Evolutionary conservation across 2,329 filamentous ascomycete genomes (phyloP), one percentile per base, ranked within the genome.

Genomic region (Aspergillus glaucus): DNA sequence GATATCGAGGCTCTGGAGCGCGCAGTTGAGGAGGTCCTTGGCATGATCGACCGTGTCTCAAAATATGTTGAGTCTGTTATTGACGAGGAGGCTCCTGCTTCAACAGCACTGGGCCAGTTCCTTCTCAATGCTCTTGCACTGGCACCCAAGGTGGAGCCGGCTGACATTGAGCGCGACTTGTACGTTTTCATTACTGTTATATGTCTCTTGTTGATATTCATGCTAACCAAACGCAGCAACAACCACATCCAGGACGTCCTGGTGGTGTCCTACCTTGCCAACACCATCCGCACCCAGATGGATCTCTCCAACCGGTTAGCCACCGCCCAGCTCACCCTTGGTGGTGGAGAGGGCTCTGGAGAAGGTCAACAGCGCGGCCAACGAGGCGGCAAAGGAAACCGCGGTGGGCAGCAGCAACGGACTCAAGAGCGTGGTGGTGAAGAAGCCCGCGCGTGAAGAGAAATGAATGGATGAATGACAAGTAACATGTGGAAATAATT

Each of bases 181-280:
- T 83, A 77, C 45, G 79, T 77, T 56, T 43, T 36, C 10, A 15
- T 24, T 22, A 43, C 34, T 49, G 21, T 40, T 37, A 15, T 14
- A 30, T 30, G 26, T 30, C 26, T 21, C 30, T 14, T 47, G 28
- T 47, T 51, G 3, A n/a, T 43, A n/a, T 40, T 32, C n/a, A 48
- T 62, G 50, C 66, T 72, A 66, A 69, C 66, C 41, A 44, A 21
- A 44, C 32, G 36, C 65, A 82, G 80, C 82, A 98, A 98, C 83
- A 95, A 95, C 79, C 93, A 98, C 77, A 90, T 98, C 72, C 93
- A 98, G 77, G 93, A 98, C 71, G 91, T 98, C 53, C 84, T 98
- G 58, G 91, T 97, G 71, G 91, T 98, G 62, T 95, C 90, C 59
- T 98, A 98, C 78, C 81, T 98, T 57, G 90, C 93, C 70, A 98